Evolutionary conservation across 2,329 filamentous ascomycete species (phyloP).

Genomic region (Fusarium poae): DNA sequence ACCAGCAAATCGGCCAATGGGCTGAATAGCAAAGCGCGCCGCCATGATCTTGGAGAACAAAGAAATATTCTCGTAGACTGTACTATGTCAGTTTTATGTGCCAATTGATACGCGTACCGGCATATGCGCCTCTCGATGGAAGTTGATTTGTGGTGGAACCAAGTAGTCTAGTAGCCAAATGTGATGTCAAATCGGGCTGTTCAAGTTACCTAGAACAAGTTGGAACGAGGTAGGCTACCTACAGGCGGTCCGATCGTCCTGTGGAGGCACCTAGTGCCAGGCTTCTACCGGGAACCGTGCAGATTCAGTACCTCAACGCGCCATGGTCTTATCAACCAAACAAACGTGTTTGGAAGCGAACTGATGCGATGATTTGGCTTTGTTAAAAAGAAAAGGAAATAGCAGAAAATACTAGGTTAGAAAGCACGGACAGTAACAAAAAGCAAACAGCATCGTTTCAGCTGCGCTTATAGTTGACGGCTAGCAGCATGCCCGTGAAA

Average conservation of each 20-base stretch:
- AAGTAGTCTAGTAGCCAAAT: not conserved
- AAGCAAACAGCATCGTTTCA: not conserved
- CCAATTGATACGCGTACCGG: not conserved
- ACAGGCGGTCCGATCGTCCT: slow-evolving; percentile 17
- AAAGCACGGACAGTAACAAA: not conserved
- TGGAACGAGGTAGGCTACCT: slow-evolving; percentile 6
- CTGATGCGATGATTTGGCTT: not conserved
- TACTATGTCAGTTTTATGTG: not conserved
- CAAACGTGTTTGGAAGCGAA: not conserved
- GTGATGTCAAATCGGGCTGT: not conserved
- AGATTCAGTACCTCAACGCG: not conserved
- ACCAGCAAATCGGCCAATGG: slow-evolving; percentile 76
- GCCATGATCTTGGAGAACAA: slow-evolving; percentile 42
- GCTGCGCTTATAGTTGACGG: not conserved
- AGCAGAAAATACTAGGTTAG: not conserved
- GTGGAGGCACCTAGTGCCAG: slow-evolving; percentile 15
- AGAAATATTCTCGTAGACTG: not conserved
- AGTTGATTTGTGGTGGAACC: not conserved
- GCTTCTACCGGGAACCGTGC: slow-evolving; percentile 4
- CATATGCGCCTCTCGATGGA: not conserved
- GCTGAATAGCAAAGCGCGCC: slow-evolving; percentile 73
- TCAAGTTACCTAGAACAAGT: slow-evolving; percentile 4
- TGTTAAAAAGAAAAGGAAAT: not conserved
- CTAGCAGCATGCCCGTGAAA: not conserved
- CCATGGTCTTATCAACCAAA: not conserved